These are phyloP conservation scores for Ustilago bromivora DNA, from an alignment of 1,284 basidiomycete species.

Conservation along the genomic window DNA sequence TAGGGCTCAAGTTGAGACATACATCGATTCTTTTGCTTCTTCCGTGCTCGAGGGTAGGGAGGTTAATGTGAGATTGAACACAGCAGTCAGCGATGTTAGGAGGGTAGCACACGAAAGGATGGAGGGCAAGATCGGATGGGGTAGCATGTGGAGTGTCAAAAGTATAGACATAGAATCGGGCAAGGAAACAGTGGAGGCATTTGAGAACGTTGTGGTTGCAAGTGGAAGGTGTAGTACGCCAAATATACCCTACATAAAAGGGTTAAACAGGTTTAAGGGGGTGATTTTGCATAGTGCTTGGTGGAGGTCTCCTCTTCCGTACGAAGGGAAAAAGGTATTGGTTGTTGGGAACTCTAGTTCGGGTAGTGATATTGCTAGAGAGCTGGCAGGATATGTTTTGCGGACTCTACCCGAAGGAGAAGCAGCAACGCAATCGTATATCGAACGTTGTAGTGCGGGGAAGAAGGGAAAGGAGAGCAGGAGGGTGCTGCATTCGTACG, in stretches of 20 bases:
- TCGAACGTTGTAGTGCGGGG: neutral
- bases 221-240: constrained; percentile 73
- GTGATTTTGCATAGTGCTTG: constrained; percentile 72
- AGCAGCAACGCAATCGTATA: constrained; percentile 27
- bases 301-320: constrained; percentile 70
- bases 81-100: constrained; percentile 67
- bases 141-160: constrained; percentile 49
- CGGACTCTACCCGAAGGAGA: constrained; percentile 41
- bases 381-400: constrained; percentile 67
- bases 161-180: constrained; percentile 8
- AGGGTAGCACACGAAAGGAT: neutral
- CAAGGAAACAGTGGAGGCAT: constrained; percentile 20
- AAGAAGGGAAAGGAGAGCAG: neutral
- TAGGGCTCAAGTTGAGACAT: constrained; percentile 64
- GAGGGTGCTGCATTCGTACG: constrained; percentile 53
- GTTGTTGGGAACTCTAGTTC: constrained; percentile 73
- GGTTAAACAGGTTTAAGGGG: constrained; percentile 70
- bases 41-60: neutral
- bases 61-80: constrained; percentile 68
- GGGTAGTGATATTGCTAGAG: constrained; percentile 73
- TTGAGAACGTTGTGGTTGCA: constrained; percentile 65
- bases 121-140: constrained; percentile 27
- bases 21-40: constrained; percentile 70
- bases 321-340: constrained; percentile 70
- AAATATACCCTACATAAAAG: constrained; percentile 71